phyloP scores from a whole-genome alignment of 192 early-diverging fungal genomes.

The Podila horticola region DNA sequence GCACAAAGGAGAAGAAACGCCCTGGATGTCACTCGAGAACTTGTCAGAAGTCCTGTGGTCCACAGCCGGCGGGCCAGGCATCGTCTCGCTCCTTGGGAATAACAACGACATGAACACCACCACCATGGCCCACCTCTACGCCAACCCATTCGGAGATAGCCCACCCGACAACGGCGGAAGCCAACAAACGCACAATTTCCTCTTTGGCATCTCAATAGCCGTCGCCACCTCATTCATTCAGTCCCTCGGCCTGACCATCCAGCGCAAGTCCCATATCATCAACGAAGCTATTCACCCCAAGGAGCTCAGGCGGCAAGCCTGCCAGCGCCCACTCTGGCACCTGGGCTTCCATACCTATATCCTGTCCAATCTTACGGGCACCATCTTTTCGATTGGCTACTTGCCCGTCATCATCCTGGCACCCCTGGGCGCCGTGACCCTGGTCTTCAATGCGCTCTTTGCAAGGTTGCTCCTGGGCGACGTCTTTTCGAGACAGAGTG shows the following conservation, averaged over 20 bases:
- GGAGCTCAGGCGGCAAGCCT: slow-evolving; percentile 59
- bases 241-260: slow-evolving; percentile 79
- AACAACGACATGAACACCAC: slow-evolving; percentile 1
- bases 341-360: slow-evolving; percentile 72
- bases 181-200: slow-evolving; percentile 34
- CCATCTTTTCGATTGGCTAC: slow-evolving; percentile 77
- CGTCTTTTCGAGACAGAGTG: slow-evolving; percentile 68
- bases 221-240: slow-evolving; percentile 76
- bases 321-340: slow-evolving; percentile 72
- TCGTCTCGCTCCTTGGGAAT: slow-evolving; percentile 35
- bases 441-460: slow-evolving; percentile 83
- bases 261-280: slow-evolving; percentile 77
- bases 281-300: slow-evolving; percentile 62
- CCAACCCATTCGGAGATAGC: slow-evolving; percentile 1
- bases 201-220: slow-evolving; percentile 66
- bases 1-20: neutral
- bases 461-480: slow-evolving; percentile 71
- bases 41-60: slow-evolving; percentile 52
- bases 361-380: slow-evolving; percentile 75
- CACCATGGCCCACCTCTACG: slow-evolving; percentile 1
- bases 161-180: neutral
- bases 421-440: slow-evolving; percentile 76
- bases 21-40: slow-evolving; percentile 39
- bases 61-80: slow-evolving; percentile 27
- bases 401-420: slow-evolving; percentile 82